Evolutionary conservation across 495 filamentous ascomycete genomes (phyloP).

Genomic region (Lentithecium fluviatile): DNA sequence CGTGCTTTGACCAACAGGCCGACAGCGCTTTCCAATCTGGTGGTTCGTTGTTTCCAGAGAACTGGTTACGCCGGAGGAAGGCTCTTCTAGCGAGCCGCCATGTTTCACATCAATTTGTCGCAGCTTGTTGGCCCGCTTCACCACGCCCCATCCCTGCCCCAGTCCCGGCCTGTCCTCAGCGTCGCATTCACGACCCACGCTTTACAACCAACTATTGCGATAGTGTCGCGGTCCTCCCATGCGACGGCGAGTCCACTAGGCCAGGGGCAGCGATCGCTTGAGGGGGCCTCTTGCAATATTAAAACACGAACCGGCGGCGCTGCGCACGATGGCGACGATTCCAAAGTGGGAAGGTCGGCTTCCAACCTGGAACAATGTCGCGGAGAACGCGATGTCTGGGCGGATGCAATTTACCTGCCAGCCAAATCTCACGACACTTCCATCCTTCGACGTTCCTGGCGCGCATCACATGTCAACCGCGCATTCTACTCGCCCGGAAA

Average conservation of each 20-base stretch:
- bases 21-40: constrained; percentile 2
- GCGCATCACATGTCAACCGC: constrained; percentile 1
- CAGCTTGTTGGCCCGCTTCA: not conserved
- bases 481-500: not conserved
- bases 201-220: too few species aligned
- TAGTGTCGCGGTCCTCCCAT: too few species aligned
- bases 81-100: constrained; percentile 3
- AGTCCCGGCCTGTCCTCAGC: too few species aligned
- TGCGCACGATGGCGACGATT: not conserved
- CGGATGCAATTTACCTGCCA: too few species aligned
- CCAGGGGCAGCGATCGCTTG: too few species aligned
- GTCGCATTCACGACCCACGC: too few species aligned
- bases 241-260: too few species aligned
- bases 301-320: not conserved
- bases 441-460: not conserved
- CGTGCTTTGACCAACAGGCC: constrained; percentile 10
- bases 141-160: not conserved
- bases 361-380: not conserved
- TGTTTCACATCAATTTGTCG: constrained; percentile 16
- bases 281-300: not conserved
- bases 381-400: not conserved
- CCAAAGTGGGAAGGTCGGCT: not conserved
- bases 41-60: constrained; percentile 2
- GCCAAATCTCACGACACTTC: too few species aligned
- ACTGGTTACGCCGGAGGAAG: constrained; percentile 7